Evolutionary conservation across 2,329 filamentous ascomycete genomes (phyloP).

Genomic region (Fusarium ambrosium): DNA sequence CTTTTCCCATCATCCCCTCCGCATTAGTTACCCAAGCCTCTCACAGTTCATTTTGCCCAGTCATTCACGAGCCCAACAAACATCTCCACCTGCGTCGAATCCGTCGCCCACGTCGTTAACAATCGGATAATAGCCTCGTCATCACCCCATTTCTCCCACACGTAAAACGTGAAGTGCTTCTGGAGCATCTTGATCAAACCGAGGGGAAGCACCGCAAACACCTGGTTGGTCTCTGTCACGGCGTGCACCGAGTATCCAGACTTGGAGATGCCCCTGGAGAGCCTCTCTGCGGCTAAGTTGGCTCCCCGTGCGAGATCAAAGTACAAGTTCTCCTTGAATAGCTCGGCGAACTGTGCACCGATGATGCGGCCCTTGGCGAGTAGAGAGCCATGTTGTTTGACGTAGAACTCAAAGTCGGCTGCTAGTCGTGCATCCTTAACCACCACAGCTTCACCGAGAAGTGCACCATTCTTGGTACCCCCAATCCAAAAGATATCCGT

Average conservation of each 20-base stretch:
- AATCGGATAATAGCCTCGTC: constrained; percentile 58
- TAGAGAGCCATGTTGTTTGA: constrained; percentile 65
- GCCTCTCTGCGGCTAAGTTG: constrained; percentile 58
- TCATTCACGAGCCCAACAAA: constrained; percentile 46
- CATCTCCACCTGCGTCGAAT: constrained; percentile 56
- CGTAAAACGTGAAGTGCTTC: constrained; percentile 55
- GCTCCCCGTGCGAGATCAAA: constrained; percentile 61
- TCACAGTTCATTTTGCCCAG: constrained; percentile 13
- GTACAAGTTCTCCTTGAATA: constrained; percentile 61
- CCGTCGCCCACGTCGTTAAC: constrained; percentile 66
- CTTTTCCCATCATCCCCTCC: not conserved
- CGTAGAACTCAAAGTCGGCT: constrained; percentile 63
- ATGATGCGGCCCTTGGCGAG: constrained; percentile 64
- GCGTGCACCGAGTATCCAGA: constrained; percentile 59
- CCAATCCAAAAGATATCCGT: constrained; percentile 69
- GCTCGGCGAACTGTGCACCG: constrained; percentile 63
- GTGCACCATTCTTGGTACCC: constrained; percentile 65
- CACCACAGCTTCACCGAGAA: constrained; percentile 65
- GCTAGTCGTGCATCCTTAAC: constrained; percentile 59
- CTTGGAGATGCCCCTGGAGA: constrained; percentile 58
- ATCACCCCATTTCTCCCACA: constrained; percentile 60
- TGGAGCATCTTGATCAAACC: constrained; percentile 56
- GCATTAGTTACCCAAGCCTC: not conserved
- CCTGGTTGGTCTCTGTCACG: constrained; percentile 65
- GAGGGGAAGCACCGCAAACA: constrained; percentile 61